Base-by-base conservation (phyloP, 345 rosid species). In the Punica granatum region DNA sequence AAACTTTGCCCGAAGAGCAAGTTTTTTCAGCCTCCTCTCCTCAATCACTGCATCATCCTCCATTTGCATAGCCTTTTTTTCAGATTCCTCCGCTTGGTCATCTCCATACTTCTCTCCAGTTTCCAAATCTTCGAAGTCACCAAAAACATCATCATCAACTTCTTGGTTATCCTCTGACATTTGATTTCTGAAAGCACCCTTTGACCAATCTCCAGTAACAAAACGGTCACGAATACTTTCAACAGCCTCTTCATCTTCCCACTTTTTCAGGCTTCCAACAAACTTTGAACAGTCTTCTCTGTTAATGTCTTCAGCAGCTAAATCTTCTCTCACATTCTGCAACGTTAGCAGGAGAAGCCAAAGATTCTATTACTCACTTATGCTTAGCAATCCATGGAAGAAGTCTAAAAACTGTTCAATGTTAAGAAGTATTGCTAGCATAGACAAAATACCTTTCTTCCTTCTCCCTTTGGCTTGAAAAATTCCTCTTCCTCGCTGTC, bases 71-170 rank as follows among this genome's bases (percentile, higher is more conserved):
- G 74, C 67, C 53, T 63, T 70, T 68, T 69, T 72, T 21, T 56
- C 77, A 48, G 77, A 67, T 48, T 79, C 84, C 67, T 63, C 83
- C 49, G 69, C 58, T n/a, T 39, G 67, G 71, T 46, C 70, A 70
- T 67, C 67, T 64, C 73, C 80, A 66, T 81, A 70, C 70, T 80
- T 86, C 76, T 86, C 84, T 67, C 91, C 92, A 0, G 87, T 85
- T 83, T 93, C 99, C 75, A 93, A 53, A 86, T 93, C 99, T 75
- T 91, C 97, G 76, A 93, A 93, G 68, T 93, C 96, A 34, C 97
- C 99, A 81, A 76, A 74, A 30, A 79, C 76, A 60, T 66, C 90
- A 35, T 83, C 81, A 35, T 81, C 90, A 61, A 75, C 81, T 67
- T 72, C 79, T 71, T 46, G 62, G 43, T 73, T 74, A 49, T 66